These are phyloP conservation scores for Penicillium cinerascens DNA, from an alignment of 495 filamentous ascomycete species.

Conservation along the genomic window DNA sequence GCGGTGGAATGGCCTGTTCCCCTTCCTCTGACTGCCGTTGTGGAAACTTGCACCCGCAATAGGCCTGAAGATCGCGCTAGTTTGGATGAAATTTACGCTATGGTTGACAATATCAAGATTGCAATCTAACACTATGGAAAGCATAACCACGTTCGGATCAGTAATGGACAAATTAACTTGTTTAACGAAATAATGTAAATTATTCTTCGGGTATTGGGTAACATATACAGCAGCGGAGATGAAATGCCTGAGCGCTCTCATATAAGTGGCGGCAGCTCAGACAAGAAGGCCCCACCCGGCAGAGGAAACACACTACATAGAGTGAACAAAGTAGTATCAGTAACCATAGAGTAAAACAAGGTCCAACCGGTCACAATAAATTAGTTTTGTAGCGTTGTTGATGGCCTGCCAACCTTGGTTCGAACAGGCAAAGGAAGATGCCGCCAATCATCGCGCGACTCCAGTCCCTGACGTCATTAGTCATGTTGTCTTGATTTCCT, in stretches of 20 bases:
- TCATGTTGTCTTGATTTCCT: not conserved
- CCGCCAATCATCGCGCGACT: not conserved
- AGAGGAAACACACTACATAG: not conserved
- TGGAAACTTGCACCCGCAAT: not conserved
- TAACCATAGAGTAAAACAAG: no score
- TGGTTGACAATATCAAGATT: not conserved
- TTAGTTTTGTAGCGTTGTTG: not conserved
- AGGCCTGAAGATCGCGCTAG: not conserved
- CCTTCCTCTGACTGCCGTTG: not conserved
- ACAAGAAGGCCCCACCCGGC: conserved; percentile 6
- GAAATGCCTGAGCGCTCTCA: no score
- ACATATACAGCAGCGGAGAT: no score
- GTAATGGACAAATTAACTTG: no score
- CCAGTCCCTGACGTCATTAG: conserved; percentile 20
- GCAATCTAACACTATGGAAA: no score
- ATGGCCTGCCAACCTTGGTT: not conserved
- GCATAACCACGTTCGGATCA: no score
- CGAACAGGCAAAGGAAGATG: not conserved
- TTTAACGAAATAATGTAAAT: no score
- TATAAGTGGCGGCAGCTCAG: conserved; percentile 12
- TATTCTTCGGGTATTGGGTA: no score
- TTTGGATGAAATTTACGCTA: not conserved
- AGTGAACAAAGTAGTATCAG: no score
- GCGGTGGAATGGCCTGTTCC: conserved; percentile 2
- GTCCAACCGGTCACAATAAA: not conserved